Evolutionary conservation across 2,329 filamentous ascomycete species (phyloP).

Genomic region (Colletotrichum sansevieriae): DNA sequence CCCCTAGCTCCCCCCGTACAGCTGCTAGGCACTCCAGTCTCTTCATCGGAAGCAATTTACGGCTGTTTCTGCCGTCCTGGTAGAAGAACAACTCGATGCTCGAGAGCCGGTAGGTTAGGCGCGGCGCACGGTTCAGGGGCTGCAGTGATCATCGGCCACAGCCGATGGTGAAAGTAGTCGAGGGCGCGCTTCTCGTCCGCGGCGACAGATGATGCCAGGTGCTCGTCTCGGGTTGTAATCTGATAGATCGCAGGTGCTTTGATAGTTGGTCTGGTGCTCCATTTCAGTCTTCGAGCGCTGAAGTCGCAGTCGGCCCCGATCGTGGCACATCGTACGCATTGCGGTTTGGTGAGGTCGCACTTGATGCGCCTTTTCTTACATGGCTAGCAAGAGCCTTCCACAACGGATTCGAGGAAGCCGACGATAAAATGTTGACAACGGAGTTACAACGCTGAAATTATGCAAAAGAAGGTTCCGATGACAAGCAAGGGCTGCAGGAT

Average conservation of each 20-base stretch:
- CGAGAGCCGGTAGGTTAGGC: too few relatives aligned
- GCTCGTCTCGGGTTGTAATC: slow-evolving; percentile 45
- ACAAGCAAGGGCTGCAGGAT: neutral
- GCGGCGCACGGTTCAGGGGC: too few relatives aligned
- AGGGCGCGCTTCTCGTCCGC: slow-evolving; percentile 49
- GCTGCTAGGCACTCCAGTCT: too few relatives aligned
- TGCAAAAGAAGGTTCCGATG: neutral
- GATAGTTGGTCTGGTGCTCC: slow-evolving; percentile 55
- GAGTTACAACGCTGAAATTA: neutral
- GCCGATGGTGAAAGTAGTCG: slow-evolving; percentile 50
- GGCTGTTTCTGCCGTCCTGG: too few relatives aligned
- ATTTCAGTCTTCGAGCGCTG: slow-evolving; percentile 55
- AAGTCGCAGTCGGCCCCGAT: slow-evolving; percentile 45
- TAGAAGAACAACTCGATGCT: too few relatives aligned
- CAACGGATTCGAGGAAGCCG: neutral
- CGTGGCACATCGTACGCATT: slow-evolving; percentile 49
- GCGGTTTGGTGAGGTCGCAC: slow-evolving; percentile 50
- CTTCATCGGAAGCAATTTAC: too few relatives aligned
- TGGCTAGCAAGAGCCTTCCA: slow-evolving; percentile 56
- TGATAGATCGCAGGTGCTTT: slow-evolving; percentile 48
- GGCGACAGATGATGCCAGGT: slow-evolving; percentile 44
- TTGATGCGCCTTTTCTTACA: slow-evolving; percentile 51
- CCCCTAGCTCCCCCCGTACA: too few relatives aligned
- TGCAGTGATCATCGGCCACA: too few relatives aligned
- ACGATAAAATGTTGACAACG: neutral